Conservation (phyloP, 768 basidiomycete genomes). For the Suillus cothurnatus region DNA sequence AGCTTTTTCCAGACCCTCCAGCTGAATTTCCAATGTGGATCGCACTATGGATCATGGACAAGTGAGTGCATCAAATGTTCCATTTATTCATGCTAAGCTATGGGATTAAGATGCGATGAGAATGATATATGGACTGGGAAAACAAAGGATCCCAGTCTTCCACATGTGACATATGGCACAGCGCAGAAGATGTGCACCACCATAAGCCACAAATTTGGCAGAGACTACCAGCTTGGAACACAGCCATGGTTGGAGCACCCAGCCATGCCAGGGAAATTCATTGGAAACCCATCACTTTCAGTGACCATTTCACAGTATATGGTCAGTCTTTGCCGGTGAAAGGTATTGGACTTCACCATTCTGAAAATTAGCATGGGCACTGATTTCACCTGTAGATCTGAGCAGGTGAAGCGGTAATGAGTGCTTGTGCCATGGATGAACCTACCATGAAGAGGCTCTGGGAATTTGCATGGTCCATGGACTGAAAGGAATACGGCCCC, state of each 20-base stretch:
- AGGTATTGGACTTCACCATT: constrained; percentile 18
- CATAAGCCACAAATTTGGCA: constrained; percentile 33
- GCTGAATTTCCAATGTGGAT: constrained; percentile 26
- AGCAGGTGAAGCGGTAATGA: constrained; percentile 28
- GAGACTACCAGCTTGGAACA: constrained; percentile 24
- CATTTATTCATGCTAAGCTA: not conserved
- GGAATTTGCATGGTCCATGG: constrained; percentile 27
- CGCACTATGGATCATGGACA: constrained; percentile 31
- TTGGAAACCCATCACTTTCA: constrained; percentile 35
- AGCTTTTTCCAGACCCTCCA: constrained; percentile 17
- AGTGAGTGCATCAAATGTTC: constrained; percentile 14
- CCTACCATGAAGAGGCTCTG: constrained; percentile 26
- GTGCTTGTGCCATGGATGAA: constrained; percentile 32
- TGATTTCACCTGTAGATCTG: constrained; percentile 10
- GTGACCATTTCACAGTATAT: constrained; percentile 31
- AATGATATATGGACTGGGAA: constrained; percentile 23
- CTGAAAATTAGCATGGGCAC: not conserved
- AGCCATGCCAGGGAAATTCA: constrained; percentile 21
- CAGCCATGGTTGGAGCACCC: constrained; percentile 31
- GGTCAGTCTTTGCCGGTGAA: constrained; percentile 25
- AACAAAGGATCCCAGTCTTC: constrained; percentile 9
- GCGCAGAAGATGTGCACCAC: constrained; percentile 41
- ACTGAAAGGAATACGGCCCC: constrained; percentile 15
- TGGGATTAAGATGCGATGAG: constrained; percentile 27
- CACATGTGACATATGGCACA: constrained; percentile 28